phyloP scores from a whole-genome alignment of 169 alveolate genomes.

The Plasmodium malariae region DNA sequence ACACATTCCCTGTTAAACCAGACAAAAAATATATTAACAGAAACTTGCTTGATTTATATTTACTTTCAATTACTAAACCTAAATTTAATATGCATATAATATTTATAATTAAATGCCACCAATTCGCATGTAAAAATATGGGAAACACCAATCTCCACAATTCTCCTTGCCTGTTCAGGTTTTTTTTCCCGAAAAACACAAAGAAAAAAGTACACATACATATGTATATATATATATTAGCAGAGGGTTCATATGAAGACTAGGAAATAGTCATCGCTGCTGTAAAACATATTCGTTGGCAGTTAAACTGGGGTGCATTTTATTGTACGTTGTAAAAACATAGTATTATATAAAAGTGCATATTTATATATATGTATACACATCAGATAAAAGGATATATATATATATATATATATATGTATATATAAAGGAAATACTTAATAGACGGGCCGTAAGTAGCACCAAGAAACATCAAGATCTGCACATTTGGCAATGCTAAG shows the following conservation, averaged over 20 bases:
- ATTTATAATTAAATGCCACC: conserved; percentile 74
- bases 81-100: conserved; percentile 62
- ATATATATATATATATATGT: background rate
- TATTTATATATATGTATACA: background rate
- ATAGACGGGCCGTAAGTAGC: conserved; percentile 73
- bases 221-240: background rate
- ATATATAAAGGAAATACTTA: conserved; percentile 1
- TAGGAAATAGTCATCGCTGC: background rate
- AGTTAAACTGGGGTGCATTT: too few relatives aligned
- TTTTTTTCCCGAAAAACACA: background rate
- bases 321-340: too few relatives aligned
- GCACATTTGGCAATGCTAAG: conserved; percentile 43
- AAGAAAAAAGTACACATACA: background rate
- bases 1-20: conserved; percentile 76
- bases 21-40: conserved; percentile 30
- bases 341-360: background rate
- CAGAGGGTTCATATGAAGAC: background rate
- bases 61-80: conserved; percentile 69
- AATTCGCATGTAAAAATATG: conserved; percentile 69
- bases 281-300: too few relatives aligned
- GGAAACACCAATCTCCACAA: conserved; percentile 70
- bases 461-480: conserved; percentile 60
- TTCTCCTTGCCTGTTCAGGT: conserved; percentile 47
- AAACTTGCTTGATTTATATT: conserved; percentile 33
- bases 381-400: background rate